phyloP scores from a whole-genome alignment of 805 yeast genomes.

The Yarrowia divulgata region DNA sequence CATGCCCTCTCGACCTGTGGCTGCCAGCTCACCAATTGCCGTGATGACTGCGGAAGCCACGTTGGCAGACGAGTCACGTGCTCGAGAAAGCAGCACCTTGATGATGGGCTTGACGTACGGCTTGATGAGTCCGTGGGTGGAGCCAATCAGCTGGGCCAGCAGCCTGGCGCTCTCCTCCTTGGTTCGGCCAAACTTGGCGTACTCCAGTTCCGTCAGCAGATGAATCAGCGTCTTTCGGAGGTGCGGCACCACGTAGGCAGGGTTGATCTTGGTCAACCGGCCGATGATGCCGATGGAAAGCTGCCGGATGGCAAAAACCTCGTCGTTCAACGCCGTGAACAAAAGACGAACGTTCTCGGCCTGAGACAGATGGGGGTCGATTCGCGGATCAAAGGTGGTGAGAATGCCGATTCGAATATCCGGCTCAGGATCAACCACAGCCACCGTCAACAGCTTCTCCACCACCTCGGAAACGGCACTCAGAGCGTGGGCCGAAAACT shows the following conservation, averaged over 20 bases:
- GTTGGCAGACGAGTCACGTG: slow-evolving; percentile 72
- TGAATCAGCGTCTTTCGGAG: slow-evolving; percentile 86
- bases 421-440: slow-evolving; percentile 86
- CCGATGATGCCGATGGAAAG: slow-evolving; percentile 83
- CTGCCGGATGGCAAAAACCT: slow-evolving; percentile 79
- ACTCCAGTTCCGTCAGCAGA: slow-evolving; percentile 82
- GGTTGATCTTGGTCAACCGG: slow-evolving; percentile 81
- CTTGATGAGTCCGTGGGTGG: slow-evolving; percentile 80
- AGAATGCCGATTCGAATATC: slow-evolving; percentile 86
- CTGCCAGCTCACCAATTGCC: slow-evolving; percentile 88
- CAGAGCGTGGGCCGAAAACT: slow-evolving; percentile 80
- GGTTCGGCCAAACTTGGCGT: slow-evolving; percentile 73
- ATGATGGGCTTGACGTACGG: slow-evolving; percentile 94
- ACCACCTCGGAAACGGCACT: slow-evolving; percentile 85
- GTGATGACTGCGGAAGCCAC: slow-evolving; percentile 86
- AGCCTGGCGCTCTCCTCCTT: slow-evolving; percentile 88
- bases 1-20: slow-evolving; percentile 88
- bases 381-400: slow-evolving; percentile 70
- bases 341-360: slow-evolving; percentile 86
- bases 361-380: slow-evolving; percentile 93
- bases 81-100: slow-evolving; percentile 79
- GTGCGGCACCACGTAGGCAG: slow-evolving; percentile 95
- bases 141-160: slow-evolving; percentile 73
- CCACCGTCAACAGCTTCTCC: slow-evolving; percentile 77
- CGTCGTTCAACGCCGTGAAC: slow-evolving; percentile 91